Conservation (phyloP, 192 early-diverging fungal genomes). For the Coemansia sp. region DNA sequence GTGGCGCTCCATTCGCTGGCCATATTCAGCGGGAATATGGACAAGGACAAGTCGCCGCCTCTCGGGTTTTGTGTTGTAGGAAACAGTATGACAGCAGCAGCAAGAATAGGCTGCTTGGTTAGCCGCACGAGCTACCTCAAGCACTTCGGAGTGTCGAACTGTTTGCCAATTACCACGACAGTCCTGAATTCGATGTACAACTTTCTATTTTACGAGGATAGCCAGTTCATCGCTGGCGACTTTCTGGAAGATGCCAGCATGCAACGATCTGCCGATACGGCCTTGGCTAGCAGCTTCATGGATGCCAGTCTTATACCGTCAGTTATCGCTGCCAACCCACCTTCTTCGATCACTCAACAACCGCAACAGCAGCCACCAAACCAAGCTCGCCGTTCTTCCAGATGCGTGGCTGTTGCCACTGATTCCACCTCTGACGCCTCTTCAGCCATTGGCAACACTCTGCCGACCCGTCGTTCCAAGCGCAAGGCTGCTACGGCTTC, state of each 20-base stretch:
- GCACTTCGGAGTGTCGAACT: constrained; percentile 1
- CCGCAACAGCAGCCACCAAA: too few relatives aligned
- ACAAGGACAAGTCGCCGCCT: not conserved
- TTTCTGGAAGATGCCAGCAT: not conserved
- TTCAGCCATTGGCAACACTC: too few relatives aligned
- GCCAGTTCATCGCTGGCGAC: not conserved
- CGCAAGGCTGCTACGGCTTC: too few relatives aligned
- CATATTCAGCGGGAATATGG: not conserved
- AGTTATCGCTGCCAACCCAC: too few relatives aligned
- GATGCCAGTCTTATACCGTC: not conserved
- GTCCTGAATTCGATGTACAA: constrained; percentile 2
- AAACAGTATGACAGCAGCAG: not conserved
- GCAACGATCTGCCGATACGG: not conserved
- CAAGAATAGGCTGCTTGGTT: not conserved
- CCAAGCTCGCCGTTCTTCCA: too few relatives aligned
- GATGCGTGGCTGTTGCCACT: too few relatives aligned
- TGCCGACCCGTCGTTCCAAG: too few relatives aligned
- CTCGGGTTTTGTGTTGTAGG: not conserved
- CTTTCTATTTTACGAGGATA: not conserved
- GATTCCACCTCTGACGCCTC: too few relatives aligned
- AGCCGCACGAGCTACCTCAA: not conserved
- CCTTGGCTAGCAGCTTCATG: not conserved
- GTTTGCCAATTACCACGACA: not conserved
- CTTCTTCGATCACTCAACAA: too few relatives aligned
- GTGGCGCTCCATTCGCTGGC: constrained; percentile 5